phyloP scores from a whole-genome alignment of 108 stramenopile species.

The Cafeteria roenbergensis region DNA sequence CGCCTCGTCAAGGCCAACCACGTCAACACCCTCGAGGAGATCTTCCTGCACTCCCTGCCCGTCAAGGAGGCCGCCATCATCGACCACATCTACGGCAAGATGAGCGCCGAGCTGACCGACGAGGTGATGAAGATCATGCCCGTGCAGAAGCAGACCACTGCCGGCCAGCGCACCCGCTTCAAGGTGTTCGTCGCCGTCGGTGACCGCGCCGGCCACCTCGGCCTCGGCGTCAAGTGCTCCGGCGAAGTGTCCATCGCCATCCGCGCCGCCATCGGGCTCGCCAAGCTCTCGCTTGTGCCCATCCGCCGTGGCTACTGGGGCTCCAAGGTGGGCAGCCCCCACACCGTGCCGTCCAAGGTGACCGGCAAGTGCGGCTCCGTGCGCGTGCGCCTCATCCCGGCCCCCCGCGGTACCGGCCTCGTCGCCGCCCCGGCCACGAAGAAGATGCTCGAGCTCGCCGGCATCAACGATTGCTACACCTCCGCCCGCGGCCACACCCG shows the following conservation, averaged over 20 bases:
- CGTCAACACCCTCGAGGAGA: slow-evolving; percentile 93
- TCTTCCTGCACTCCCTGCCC: slow-evolving; percentile 96
- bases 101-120: slow-evolving; percentile 84
- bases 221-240: slow-evolving; percentile 96
- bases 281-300: slow-evolving; percentile 94
- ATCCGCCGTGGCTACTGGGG: slow-evolving; percentile 99
- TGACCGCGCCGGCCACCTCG: slow-evolving; percentile 89
- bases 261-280: slow-evolving; percentile 92
- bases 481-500: slow-evolving; percentile 86
- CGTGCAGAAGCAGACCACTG: slow-evolving; percentile 97
- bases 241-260: slow-evolving; percentile 98
- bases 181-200: slow-evolving; percentile 99
- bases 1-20: slow-evolving; percentile 99
- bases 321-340: slow-evolving; percentile 74
- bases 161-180: slow-evolving; percentile 99
- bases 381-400: slow-evolving; percentile 93
- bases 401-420: slow-evolving; percentile 98
- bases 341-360: slow-evolving; percentile 99
- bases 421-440: slow-evolving; percentile 94
- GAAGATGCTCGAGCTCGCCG: slow-evolving; percentile 97
- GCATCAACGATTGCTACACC: slow-evolving; percentile 86
- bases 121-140: slow-evolving; percentile 99
- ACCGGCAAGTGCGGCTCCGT: slow-evolving; percentile 99
- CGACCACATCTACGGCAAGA: slow-evolving; percentile 79
- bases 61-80: slow-evolving; percentile 99